These are phyloP conservation scores for Smallanthus sonchifolius DNA, from an alignment of 129 eudicot species.

Conservation along the genomic window DNA sequence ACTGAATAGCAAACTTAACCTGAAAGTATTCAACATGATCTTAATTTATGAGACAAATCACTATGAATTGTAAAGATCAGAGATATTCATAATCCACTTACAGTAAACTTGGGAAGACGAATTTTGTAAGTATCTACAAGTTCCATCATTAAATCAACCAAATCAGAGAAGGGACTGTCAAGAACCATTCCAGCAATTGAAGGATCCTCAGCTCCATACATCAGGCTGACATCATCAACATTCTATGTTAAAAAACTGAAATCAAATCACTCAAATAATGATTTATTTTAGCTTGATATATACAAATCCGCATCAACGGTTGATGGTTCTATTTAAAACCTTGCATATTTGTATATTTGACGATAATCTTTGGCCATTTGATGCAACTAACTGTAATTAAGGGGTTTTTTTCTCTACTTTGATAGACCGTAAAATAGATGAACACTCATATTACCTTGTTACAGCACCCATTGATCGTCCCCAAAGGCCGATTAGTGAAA, in stretches of 20 bases:
- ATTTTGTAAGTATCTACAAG: constrained; percentile 91
- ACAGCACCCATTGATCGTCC: constrained; percentile 99
- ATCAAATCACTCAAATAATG: neutral
- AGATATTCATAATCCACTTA: constrained; percentile 27
- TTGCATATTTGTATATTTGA: neutral
- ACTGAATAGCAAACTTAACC: constrained; percentile 96
- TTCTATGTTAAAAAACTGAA: constrained; percentile 26
- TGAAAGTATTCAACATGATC: constrained; percentile 15
- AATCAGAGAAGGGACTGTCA: constrained; percentile 94
- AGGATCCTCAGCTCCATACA: constrained; percentile 99
- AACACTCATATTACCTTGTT: constrained; percentile 51
- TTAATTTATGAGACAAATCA: constrained; percentile 9
- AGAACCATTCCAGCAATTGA: constrained; percentile 98
- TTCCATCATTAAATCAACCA: constrained; percentile 98
- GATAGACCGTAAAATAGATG: neutral
- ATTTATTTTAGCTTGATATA: neutral
- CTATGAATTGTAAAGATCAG: neutral
- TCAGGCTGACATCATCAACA: constrained; percentile 58
- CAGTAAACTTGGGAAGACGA: constrained; percentile 90
- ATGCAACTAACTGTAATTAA: neutral
- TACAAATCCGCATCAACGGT: neutral
- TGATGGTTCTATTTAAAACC: neutral
- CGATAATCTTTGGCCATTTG: neutral
- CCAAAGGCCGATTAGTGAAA: constrained; percentile 91
- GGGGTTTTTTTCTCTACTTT: neutral